Conservation (phyloP, 768 basidiomycete genomes). For the Tulasnella calospora region DNA sequence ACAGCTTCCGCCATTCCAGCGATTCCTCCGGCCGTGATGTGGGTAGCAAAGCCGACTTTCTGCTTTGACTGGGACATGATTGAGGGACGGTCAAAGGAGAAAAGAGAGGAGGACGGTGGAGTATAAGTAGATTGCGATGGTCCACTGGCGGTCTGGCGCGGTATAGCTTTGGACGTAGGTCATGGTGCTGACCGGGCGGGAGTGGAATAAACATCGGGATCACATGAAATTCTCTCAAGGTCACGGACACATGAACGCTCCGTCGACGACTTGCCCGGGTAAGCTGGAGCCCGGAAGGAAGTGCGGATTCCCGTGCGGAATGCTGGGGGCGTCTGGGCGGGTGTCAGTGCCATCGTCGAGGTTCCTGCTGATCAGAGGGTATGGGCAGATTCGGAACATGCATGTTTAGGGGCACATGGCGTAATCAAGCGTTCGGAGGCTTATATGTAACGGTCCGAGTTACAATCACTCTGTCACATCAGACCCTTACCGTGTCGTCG, state of each 20-base stretch:
- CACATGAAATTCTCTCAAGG: constrained; percentile 21
- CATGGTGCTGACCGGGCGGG: not conserved
- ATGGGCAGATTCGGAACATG: constrained; percentile 7
- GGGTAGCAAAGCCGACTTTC: constrained; percentile 74
- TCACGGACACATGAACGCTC: constrained; percentile 14
- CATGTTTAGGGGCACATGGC: not conserved
- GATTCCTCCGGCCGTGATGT: constrained; percentile 90
- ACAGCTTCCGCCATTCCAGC: constrained; percentile 93
- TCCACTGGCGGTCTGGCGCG: not conserved
- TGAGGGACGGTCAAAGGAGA: not conserved
- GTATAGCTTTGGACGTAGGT: not conserved
- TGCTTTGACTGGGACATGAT: not conserved
- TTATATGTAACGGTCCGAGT: not conserved
- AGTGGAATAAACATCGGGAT: constrained; percentile 15
- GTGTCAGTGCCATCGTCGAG: not conserved
- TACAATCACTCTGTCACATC: not conserved
- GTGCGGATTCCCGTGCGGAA: constrained; percentile 9
- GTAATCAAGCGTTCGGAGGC: not conserved
- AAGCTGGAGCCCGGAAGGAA: not conserved
- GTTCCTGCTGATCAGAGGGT: not conserved
- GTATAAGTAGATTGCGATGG: not conserved
- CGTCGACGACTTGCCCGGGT: not conserved
- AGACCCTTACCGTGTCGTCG: not conserved
- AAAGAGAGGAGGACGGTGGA: not conserved
- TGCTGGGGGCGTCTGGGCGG: not conserved